Percentiles rank a stretch among this genome's conserved stretches.
Evolutionary conservation across 768 basidiomycete species (phyloP).

Genomic region (Mycena galopus): DNA sequence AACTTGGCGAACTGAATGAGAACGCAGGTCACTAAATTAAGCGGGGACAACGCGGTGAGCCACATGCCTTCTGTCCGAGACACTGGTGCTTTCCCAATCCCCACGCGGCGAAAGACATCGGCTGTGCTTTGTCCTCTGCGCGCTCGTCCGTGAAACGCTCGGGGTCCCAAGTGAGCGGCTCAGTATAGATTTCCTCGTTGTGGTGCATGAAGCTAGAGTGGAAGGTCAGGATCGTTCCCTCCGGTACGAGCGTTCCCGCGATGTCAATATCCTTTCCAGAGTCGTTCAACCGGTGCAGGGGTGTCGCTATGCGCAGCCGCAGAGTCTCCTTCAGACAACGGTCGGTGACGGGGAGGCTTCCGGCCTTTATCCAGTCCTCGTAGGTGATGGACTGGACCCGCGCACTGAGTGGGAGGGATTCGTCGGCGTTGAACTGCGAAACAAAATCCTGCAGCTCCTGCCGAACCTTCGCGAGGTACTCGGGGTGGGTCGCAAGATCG

Average conservation of each 20-base stretch:
- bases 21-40: no score
- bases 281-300: constrained; percentile 27
- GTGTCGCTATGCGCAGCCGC: constrained; percentile 11
- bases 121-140: not conserved
- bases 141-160: constrained; percentile 1
- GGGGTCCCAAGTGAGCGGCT: constrained; percentile 8
- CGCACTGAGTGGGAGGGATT: not conserved
- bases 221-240: constrained; percentile 2
- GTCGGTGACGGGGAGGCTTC: not conserved
- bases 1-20: not conserved
- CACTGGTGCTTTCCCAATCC: constrained; percentile 16
- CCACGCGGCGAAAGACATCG: constrained; percentile 5
- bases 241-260: not conserved
- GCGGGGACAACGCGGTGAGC: not conserved
- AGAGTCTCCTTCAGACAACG: constrained; percentile 24
- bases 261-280: constrained; percentile 17
- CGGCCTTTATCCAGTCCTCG: constrained; percentile 7
- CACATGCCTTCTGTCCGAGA: not conserved
- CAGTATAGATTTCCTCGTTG: constrained; percentile 1
- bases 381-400: constrained; percentile 13
- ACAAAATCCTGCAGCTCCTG: constrained; percentile 35
- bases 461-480: constrained; percentile 38
- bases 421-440: not conserved
- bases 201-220: constrained; percentile 20
- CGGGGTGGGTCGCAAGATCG: constrained; percentile 38